phyloP scores from a whole-genome alignment of 352 stramenopile genomes.

The Phytopythium aichiense region DNA sequence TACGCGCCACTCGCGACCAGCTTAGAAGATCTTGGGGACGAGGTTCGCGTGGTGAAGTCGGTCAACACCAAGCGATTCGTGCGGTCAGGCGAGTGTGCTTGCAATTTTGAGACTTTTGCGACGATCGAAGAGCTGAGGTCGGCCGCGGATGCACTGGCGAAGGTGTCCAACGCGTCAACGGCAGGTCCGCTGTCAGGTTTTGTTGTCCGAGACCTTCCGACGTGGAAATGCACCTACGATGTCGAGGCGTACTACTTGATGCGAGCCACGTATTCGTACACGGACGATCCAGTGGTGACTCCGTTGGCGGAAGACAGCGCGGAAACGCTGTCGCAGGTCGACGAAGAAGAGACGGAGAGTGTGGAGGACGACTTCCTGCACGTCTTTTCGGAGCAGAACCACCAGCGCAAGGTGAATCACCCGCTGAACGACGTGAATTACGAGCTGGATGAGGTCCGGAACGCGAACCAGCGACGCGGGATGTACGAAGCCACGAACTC shows the following conservation, averaged over 20 bases:
- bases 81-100: constrained; percentile 65
- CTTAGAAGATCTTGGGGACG: constrained; percentile 75
- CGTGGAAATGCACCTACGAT: constrained; percentile 87
- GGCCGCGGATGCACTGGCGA: constrained; percentile 32
- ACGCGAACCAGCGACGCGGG: constrained; percentile 66
- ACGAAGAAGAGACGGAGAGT: constrained; percentile 61
- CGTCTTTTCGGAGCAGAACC: constrained; percentile 58
- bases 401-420: constrained; percentile 40
- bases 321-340: constrained; percentile 26
- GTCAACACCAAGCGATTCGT: constrained; percentile 84
- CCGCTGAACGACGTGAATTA: constrained; percentile 70
- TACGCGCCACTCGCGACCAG: constrained; percentile 80
- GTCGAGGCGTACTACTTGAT: constrained; percentile 87
- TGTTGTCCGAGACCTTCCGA: constrained; percentile 77
- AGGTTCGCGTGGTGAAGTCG: constrained; percentile 60
- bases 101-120: constrained; percentile 78
- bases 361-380: constrained; percentile 81
- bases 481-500: constrained; percentile 84
- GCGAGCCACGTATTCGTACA: constrained; percentile 72
- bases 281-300: constrained; percentile 31
- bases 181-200: constrained; percentile 64
- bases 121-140: constrained; percentile 64
- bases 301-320: constrained; percentile 14
- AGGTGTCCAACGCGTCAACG: constrained; percentile 29
- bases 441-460: constrained; percentile 75